Evolutionary conservation across 202 grass and related monocot species (phyloP).

Genomic region (Hordeum pubiflorum): DNA sequence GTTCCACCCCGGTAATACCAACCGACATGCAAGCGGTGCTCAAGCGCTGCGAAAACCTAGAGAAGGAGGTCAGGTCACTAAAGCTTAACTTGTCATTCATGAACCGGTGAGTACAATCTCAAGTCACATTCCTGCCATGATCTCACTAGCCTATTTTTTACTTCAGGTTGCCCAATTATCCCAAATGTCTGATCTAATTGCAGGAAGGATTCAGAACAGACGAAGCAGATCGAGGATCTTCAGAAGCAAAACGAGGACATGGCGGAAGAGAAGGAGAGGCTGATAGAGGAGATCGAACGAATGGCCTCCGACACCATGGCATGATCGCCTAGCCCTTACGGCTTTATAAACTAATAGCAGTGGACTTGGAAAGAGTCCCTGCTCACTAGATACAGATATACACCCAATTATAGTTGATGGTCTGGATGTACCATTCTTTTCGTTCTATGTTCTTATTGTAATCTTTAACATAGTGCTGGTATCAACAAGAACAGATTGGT

Average conservation of each 20-base stretch:
- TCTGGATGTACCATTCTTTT: conserved; percentile 35
- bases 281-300: conserved; percentile 59
- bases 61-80: conserved; percentile 71
- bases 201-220: conserved; percentile 83
- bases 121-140: not conserved
- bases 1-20: conserved; percentile 48
- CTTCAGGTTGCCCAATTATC: not conserved
- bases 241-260: conserved; percentile 69
- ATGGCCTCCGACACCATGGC: conserved; percentile 26
- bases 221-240: conserved; percentile 72
- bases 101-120: conserved; percentile 40
- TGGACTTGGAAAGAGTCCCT: conserved; percentile 5
- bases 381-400: conserved; percentile 24
- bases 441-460: not conserved
- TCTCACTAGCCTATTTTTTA: not conserved
- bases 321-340: conserved; percentile 1
- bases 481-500: not conserved
- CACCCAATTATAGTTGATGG: not conserved
- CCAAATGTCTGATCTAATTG: not conserved
- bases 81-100: conserved; percentile 78
- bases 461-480: not conserved
- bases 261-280: conserved; percentile 37
- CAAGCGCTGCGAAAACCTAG: conserved; percentile 59
- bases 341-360: conserved; percentile 7
- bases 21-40: conserved; percentile 58